Percentiles rank a stretch among this genome's conserved stretches.
phyloP scores from a whole-genome alignment of 257 asterid genomes.

The Nicotiana tomentosiformis region DNA sequence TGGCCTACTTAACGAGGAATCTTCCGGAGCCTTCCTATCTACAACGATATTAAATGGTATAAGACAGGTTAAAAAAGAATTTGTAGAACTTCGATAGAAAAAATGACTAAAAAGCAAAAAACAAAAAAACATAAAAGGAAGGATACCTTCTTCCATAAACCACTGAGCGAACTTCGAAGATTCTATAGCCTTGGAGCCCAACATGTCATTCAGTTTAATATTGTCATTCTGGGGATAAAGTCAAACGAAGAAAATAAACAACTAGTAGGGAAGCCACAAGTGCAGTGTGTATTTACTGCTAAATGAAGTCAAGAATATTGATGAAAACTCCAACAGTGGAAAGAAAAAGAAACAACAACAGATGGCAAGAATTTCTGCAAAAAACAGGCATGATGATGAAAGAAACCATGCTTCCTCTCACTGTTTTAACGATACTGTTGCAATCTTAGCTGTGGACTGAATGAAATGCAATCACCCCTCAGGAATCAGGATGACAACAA shows the following conservation, averaged over 20 bases:
- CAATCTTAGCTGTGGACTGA: too few relatives aligned
- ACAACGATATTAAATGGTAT: not conserved
- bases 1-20: conserved; percentile 33
- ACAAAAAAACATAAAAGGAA: not conserved
- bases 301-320: too few relatives aligned
- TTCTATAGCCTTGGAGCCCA: conserved; percentile 37
- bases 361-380: too few relatives aligned
- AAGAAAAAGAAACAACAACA: too few relatives aligned
- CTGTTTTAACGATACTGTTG: too few relatives aligned
- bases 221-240: conserved; percentile 34
- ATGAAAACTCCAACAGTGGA: too few relatives aligned
- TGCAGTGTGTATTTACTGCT: too few relatives aligned
- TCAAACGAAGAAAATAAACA: not conserved
- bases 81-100: not conserved
- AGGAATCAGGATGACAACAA: too few relatives aligned
- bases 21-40: conserved; percentile 35
- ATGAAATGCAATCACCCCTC: too few relatives aligned
- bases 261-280: too few relatives aligned
- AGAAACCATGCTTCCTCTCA: too few relatives aligned
- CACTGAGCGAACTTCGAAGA: conserved; percentile 74
- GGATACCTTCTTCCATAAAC: conserved; percentile 73
- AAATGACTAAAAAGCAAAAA: not conserved
- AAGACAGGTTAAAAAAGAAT: not conserved
- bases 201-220: conserved; percentile 36
- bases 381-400: too few relatives aligned